Conservation (phyloP, 1,284 basidiomycete species). For the Boletus albobrunnescens region DNA sequence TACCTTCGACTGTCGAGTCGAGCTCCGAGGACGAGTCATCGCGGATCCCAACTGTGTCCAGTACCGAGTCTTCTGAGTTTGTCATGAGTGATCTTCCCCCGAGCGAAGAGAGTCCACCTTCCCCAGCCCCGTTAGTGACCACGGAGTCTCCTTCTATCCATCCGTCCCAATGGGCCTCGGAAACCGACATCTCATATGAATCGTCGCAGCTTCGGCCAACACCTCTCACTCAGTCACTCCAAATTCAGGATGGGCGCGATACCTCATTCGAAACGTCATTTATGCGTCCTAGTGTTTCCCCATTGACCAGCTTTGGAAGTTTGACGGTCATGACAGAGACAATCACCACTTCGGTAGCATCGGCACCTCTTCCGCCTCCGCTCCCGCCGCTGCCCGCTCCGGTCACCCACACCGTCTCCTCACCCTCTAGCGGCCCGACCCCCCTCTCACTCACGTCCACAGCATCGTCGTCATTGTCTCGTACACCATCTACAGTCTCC, state of each 20-base stretch:
- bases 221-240: constrained; percentile 56
- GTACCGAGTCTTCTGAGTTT: constrained; percentile 34
- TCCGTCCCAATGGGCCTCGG: constrained; percentile 51
- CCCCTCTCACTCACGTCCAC: constrained; percentile 25
- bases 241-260: constrained; percentile 55
- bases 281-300: constrained; percentile 48
- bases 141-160: constrained; percentile 36
- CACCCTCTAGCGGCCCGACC: constrained; percentile 31
- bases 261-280: constrained; percentile 59
- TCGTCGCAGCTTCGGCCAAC: constrained; percentile 65
- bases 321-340: constrained; percentile 38
- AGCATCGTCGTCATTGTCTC: constrained; percentile 38
- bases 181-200: constrained; percentile 64
- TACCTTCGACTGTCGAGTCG: constrained; percentile 24
- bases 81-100: constrained; percentile 24
- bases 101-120: constrained; percentile 28
- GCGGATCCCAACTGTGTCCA: constrained; percentile 19
- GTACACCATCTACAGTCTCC: constrained; percentile 36
- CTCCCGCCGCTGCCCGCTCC: constrained; percentile 1
- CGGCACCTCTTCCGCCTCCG: constrained; percentile 4
- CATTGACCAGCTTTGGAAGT: constrained; percentile 32
- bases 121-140: constrained; percentile 23
- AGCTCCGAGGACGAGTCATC: constrained; percentile 26
- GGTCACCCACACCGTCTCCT: constrained; percentile 15
- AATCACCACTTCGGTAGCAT: constrained; percentile 28